Evolutionary conservation across 352 stramenopile species (phyloP), one percentile per base, ranked within the genome.

Genomic region (Plasmopara viticola): DNA sequence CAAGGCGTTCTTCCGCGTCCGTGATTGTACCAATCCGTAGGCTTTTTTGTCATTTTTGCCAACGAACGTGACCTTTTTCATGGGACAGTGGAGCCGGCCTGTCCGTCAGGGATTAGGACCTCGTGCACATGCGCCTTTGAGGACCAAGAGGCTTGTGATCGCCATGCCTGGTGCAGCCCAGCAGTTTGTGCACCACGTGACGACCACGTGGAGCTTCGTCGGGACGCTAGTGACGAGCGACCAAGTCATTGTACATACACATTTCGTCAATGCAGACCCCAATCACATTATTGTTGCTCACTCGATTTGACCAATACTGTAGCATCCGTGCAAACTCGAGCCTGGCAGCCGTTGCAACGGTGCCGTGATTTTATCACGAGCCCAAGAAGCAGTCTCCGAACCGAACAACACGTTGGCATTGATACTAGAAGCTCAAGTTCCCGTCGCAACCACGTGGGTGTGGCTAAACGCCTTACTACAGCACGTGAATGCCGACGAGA

Each of bases 1-100:
- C 51, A 50, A 66, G n/a, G 68, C 72, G 33, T 60, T 84, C 46
- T 89, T 89, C 53, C 75, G 78, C 6, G 78, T 88, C 78, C 13
- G 33, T 25, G 20, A 25, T 25, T 25, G 20, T 25, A 25, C 20
- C 20, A 25, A 38, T 14, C 13, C 33, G 33, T 38, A 38, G 1
- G 13, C 9, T 38, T 38, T 38, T 9, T 9, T 14, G 33, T 14
- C 9, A 4, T 38, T 38, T 38, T 47, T 48, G 7, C 50, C n/a
- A n/a, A n/a, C n/a, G n/a, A n/a, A n/a, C n/a, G 30, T 53, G 37
- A 39, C 28, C 14, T 35, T 43, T 30, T 34, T 3, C 17, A 12
- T 56, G 20, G 35, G 17, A 17, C 45, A 87, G 74, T 88, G 78
- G 78, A 82, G 66, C 46, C 71, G 72, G 33, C 12, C 53, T 6